Evolutionary conservation across 257 asterid species (phyloP), one percentile per base, ranked within the genome.

Genomic region (Nicotiana obtusifolia): DNA sequence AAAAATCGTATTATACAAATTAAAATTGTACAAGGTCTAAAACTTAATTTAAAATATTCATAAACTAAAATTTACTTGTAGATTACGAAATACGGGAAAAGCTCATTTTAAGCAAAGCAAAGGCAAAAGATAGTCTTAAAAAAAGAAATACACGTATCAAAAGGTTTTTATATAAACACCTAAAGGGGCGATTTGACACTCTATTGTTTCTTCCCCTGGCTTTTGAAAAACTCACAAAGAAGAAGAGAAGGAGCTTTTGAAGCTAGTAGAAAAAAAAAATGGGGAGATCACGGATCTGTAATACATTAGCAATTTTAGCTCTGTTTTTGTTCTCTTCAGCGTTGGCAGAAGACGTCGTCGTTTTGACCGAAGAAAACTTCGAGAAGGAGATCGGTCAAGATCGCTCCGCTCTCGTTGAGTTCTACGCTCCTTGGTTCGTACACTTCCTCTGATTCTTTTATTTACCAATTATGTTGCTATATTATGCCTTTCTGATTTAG

Each of bases 371-470:
- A 81, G 94, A 90, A 7, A 94, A 90, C 88, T 94, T 94, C 83
- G 97, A 94, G 77, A 90, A 94, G 49, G 95, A 93, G 87, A 95
- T 94, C 86, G 97, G 98, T 78, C 93, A 90, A 83, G 95, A 93
- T 90, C 95, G 94, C 81, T 94, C 86, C 54, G 97, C 98, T 83
- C 97, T 94, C 82, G 95, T 94, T 61, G 97, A 94, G 82, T 94
- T 94, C 89, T 94, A 94, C 77, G 97, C 98, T 83, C 98, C 98
- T 17, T 93, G 98, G 98, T 94, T 85, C 17, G 78, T 2, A 62
- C 71, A 53, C 31, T 57, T 3, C 49, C 20, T 73, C 1, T 47
- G 35, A 14, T 73, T 73, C 24, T 20, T 3, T 20, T 69, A 2
- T n/a, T 8, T 11, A 3, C 5, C 33, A 5, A 22, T 47, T 47